phyloP scores from a whole-genome alignment of 2,329 filamentous ascomycete genomes.

The Aaosphaeria arxii region DNA sequence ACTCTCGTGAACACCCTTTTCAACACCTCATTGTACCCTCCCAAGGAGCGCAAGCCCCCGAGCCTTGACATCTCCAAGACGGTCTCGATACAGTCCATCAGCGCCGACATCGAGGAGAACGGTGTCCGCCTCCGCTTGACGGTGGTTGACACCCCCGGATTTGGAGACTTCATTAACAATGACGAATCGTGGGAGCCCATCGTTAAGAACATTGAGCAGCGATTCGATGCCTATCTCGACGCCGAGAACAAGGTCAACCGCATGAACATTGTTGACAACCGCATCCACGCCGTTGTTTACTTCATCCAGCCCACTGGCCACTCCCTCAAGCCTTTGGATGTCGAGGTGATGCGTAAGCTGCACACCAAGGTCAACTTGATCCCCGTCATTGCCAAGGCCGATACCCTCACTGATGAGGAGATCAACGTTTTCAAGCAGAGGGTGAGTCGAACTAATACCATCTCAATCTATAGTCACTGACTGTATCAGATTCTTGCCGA shows the following conservation, averaged over 20 bases:
- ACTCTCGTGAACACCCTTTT: conserved; percentile 99
- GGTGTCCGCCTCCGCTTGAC: conserved; percentile 94
- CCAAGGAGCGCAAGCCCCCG: conserved; percentile 96
- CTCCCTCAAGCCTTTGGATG: conserved; percentile 96
- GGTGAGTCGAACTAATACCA: conserved; percentile 57
- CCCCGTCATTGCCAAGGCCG: conserved; percentile 96
- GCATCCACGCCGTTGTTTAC: conserved; percentile 98
- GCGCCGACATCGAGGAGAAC: conserved; percentile 83
- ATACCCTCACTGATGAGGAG: conserved; percentile 97
- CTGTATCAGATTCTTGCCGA: conserved; percentile 79
- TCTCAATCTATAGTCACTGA: conserved; percentile 1
- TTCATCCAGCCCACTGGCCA: conserved; percentile 99
- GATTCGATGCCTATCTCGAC: conserved; percentile 96
- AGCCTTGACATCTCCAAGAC: conserved; percentile 96
- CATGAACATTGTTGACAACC: conserved; percentile 99
- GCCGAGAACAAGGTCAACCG: conserved; percentile 99
- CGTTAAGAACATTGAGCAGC: conserved; percentile 98
- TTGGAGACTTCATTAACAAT: conserved; percentile 99
- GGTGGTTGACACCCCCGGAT: conserved; percentile 95
- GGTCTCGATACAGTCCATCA: conserved; percentile 54
- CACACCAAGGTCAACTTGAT: conserved; percentile 99
- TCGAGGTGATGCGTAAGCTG: conserved; percentile 98
- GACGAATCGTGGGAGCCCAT: conserved; percentile 99
- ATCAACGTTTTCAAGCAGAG: conserved; percentile 91
- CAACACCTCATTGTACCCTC: conserved; percentile 98